Conservation (phyloP, 2,329 filamentous ascomycete genomes). For the Xylaria sp. region DNA sequence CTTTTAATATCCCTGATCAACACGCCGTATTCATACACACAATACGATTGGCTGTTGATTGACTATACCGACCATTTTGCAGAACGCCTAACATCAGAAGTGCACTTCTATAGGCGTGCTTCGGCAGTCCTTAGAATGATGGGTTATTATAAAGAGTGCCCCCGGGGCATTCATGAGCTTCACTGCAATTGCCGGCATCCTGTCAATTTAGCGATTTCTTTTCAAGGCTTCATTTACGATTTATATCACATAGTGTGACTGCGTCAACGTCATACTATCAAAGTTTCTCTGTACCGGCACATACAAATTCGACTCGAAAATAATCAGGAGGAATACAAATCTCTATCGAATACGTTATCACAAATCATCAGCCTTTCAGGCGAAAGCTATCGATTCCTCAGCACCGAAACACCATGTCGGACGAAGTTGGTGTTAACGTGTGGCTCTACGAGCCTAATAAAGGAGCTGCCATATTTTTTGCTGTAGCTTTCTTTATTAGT, state of each 20-base stretch:
- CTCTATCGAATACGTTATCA: neutral
- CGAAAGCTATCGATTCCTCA: neutral
- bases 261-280: neutral
- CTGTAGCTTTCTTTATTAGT: conserved; percentile 53
- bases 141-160: conserved; percentile 23
- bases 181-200: neutral
- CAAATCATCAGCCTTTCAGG: neutral
- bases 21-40: conserved; percentile 15
- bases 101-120: conserved; percentile 4
- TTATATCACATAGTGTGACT: neutral
- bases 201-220: neutral
- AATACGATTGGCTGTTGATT: conserved; percentile 23
- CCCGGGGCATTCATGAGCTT: neutral
- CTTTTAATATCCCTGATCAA: conserved; percentile 8
- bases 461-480: conserved; percentile 60
- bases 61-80: conserved; percentile 12
- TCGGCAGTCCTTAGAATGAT: neutral
- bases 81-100: conserved; percentile 23
- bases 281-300: neutral
- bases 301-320: neutral
- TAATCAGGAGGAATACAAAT: neutral
- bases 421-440: conserved; percentile 55
- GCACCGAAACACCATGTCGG: conserved; percentile 41
- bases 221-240: neutral
- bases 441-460: conserved; percentile 61